Base-by-base conservation (phyloP, 441 rosid genomes). In the Arabidopsis lyrata region DNA sequence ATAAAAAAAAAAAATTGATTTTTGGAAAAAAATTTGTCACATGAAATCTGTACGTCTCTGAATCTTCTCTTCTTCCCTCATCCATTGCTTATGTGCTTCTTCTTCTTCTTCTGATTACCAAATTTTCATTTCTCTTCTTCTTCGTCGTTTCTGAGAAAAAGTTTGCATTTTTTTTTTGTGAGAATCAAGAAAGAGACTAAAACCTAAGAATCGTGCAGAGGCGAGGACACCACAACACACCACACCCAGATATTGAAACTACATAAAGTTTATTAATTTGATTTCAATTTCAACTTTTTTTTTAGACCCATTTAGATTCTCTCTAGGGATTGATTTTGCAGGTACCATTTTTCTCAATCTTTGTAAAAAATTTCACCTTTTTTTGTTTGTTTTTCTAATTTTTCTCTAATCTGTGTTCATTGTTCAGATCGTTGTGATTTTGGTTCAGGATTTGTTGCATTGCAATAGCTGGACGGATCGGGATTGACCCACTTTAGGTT, bases 31-130 rank as follows among this genome's bases (percentile, higher is more conserved):
- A 54, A 53, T 35, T 45, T 55, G 73, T 75, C 79, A 62, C 64
- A 68, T 75, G 74, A 68, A 68, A 75, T 68, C 74, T 60, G 74
- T 44, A 75, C 63, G 78, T 53, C 68, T 75, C 74, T 53, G 34
- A 66, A 74, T 59, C 61, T 52, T 52, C 68, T 59, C 68, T 20
- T 38, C 64, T 11, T 35, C n/a, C 53, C 54, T 74, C 66, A 73
- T 56, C 71, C 59, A 7, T 48, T 62, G 63, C 66, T 65, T 65
- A 49, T 64, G 61, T 66, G 20, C 48, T 50, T 52, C 9, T 66
- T 27, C 44, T 64, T 53, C 20, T 24, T 27, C 44, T 64, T 53
- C 20, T 24, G 6, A 35, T 34, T 5, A 57, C 42, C 63, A 34
- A 49, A 18, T 60, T 38, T 36, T 38, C n/a, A 34, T 22, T 64